A percentile compares a stretch with the other conserved stretches of the same genome.
Evolutionary conservation across 305 asterid genomes (phyloP).

Genomic region (Plantago coronopus): DNA sequence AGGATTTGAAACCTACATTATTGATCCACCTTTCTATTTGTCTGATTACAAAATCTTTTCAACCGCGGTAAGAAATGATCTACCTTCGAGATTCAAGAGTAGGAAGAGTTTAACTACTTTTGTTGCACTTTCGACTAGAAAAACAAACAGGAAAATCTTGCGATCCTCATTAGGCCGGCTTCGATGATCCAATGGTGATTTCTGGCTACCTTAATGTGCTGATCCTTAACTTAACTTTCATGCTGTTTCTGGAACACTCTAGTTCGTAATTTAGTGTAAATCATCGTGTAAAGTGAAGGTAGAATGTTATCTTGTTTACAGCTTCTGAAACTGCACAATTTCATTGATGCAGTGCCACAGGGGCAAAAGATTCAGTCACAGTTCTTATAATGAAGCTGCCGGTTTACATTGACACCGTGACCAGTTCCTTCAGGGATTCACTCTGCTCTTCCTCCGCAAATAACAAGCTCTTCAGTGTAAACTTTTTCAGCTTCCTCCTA

Average conservation of each 20-base stretch:
- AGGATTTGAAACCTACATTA: neutral
- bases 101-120: too few species aligned
- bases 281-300: too few species aligned
- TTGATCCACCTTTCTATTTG: neutral
- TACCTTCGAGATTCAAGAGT: too few species aligned
- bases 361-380: slow-evolving; percentile 35
- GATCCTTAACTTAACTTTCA: neutral
- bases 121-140: too few species aligned
- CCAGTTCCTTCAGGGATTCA: slow-evolving; percentile 41
- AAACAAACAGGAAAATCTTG: too few species aligned
- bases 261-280: too few species aligned
- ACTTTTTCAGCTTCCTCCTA: slow-evolving; percentile 46
- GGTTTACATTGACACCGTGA: slow-evolving; percentile 48
- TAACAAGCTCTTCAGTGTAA: slow-evolving; percentile 21
- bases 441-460: slow-evolving; percentile 37
- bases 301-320: too few species aligned
- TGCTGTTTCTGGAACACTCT: neutral
- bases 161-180: too few species aligned
- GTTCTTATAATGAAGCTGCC: slow-evolving; percentile 63
- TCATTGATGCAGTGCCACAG: slow-evolving; percentile 19
- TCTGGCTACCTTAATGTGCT: too few species aligned
- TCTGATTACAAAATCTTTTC: too few species aligned
- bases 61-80: too few species aligned
- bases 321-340: neutral
- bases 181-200: too few species aligned